Evolutionary conservation across 2,329 filamentous ascomycete genomes (phyloP), one percentile per base, ranked within the genome.

Genomic region (Aureobasidium sp.): DNA sequence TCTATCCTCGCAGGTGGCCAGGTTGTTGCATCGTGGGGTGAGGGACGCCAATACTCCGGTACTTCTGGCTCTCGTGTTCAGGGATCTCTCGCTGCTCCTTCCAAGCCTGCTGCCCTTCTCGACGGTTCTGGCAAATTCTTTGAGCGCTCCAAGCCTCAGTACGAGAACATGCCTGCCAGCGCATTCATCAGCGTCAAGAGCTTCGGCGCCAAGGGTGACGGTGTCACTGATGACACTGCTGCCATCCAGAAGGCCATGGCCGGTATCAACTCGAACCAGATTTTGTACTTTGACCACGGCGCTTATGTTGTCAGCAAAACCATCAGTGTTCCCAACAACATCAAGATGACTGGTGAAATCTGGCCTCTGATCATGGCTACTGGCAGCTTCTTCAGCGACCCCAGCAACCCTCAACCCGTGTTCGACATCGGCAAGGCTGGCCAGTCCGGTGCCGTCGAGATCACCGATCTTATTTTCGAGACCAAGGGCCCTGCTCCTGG

Each of bases 281-380:
- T 87, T 52, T 78, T 86, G 19, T 86, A 84, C 74, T 85, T 85
- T 68, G 84, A 86, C 66, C 83, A 86, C 67, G 85, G 84, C 62
- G 80, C 82, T 27, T 87, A 87, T 70, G 70, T 85, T 37, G 77
- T 87, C 70, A 82, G 78, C 27, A 76, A 81, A 64, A 87, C 85
- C 5, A 74, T 87, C 70, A 79, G 78, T 60, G 77, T 87, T 2
- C 84, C 84, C 8, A 71, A 73, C 40, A 74, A 73, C 63, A 85
- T 93, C 77, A 89, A 87, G 76, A 92, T 97, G 71, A 90, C 89
- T 8, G 93, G 93, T 69, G 91, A 97, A 76, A 86, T 95, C 71
- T 96, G 90, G 90, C 88, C 93, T 2, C 77, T 96, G 64, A 88
- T 97, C 73, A 88, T 97, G 81, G 92, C 90, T 29, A 84, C 86